Conservation (phyloP, 768 basidiomycete species). For the Tylopilus intermedius region DNA sequence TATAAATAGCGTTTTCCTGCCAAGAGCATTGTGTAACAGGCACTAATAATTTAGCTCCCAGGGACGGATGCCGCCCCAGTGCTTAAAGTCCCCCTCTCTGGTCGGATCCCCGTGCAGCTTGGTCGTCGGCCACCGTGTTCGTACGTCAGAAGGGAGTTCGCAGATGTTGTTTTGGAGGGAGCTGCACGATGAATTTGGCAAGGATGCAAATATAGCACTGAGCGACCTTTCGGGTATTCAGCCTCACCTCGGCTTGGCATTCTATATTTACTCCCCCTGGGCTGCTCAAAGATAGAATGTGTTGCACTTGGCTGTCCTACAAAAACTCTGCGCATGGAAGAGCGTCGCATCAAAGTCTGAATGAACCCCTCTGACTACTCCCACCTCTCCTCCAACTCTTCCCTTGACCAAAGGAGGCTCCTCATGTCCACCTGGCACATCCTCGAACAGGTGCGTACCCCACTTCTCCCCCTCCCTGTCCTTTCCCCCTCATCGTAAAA, state of each 20-base stretch:
- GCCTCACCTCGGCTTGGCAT: slow-evolving; percentile 41
- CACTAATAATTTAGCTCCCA: slow-evolving; percentile 22
- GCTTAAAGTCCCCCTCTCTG: too few species aligned
- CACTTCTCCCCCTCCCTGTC: not conserved
- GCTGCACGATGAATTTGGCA: not conserved
- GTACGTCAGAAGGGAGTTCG: not conserved
- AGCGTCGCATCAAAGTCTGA: slow-evolving; percentile 12
- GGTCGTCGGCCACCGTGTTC: not conserved
- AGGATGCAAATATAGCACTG: slow-evolving; percentile 19
- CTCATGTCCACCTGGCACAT: slow-evolving; percentile 42
- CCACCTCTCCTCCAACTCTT: slow-evolving; percentile 9
- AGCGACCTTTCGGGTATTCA: slow-evolving; percentile 25
- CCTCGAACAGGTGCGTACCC: slow-evolving; percentile 40
- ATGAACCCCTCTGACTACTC: slow-evolving; percentile 26
- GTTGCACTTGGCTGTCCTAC: slow-evolving; percentile 42
- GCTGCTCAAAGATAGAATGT: slow-evolving; percentile 43
- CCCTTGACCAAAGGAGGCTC: slow-evolving; percentile 30
- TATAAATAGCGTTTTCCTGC: slow-evolving; percentile 31
- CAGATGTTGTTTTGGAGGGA: not conserved
- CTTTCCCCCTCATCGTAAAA: slow-evolving; percentile 1
- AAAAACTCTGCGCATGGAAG: slow-evolving; percentile 31
- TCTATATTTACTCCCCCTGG: slow-evolving; percentile 36
- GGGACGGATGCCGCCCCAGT: slow-evolving; percentile 3
- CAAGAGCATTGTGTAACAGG: slow-evolving; percentile 30
- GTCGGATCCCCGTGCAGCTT: not conserved